Evolutionary conservation across 2,329 filamentous ascomycete species (phyloP), one percentile per base, ranked within the genome.

Genomic region (Aureobasidium sp.): DNA sequence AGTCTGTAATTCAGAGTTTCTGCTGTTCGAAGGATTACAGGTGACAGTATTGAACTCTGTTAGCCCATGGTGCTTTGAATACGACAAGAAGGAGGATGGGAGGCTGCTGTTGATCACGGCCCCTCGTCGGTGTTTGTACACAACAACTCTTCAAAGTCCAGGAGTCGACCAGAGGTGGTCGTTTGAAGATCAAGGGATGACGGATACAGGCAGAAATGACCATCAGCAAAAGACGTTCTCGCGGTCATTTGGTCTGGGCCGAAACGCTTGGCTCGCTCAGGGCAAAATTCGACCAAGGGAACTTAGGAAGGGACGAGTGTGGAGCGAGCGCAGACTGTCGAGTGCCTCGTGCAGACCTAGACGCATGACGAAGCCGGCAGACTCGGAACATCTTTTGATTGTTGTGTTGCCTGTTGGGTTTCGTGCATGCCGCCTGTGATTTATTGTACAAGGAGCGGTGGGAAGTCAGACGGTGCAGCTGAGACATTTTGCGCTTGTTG

Each of bases 171-270:
- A 29, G 22, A 42, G 25, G 36, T 22, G 14, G 17, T 41, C 29
- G 51, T 55, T 55, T 5, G 37, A n/a, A 42, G 37, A 55, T 55
- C 51, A 42, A 55, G 51, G 51, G 37, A 52, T 39, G 49, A 52
- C 49, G 49, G 49, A 27, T 52, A 52, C 20, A 15, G 9, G 29
- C 27, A 42, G 36, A 55, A 31, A 55, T 55, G 51, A 55, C 14
- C 51, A 41, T 53, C 51, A 55, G 51, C 51, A 55, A 55, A 42
- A 55, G 51, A 55, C 51, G 51, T 55, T 55, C 49, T 41, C 22
- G 36, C 15, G 36, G 36, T 53, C 22, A 53, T 41, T 55, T 55
- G 51, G 22, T 42, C 51, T 55, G 51, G 51, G 51, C 51, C 51
- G 37, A 42, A 15, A 27, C 17, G 51, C 51, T 53, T 53, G 51